Base-by-base conservation (phyloP, 257 asterid genomes). In the Nemophila menziesii region DNA sequence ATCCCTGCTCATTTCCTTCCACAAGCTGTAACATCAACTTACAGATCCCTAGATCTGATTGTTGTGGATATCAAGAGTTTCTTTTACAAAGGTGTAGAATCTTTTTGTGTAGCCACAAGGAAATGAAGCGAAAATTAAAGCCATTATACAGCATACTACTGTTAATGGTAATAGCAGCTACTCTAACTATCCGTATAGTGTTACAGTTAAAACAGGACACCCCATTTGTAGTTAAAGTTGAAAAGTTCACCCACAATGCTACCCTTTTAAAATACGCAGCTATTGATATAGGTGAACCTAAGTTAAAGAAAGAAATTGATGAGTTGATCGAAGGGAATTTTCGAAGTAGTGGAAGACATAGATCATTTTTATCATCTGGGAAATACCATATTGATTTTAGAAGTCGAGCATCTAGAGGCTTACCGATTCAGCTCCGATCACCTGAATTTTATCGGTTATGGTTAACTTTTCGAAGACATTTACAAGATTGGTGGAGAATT, bases 341-440 rank as follows among this genome's bases (percentile, higher is more conserved):
- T 62, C 42, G 74, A 38, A 67, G 48, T 44, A 69, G 82, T 13
- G 82, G 82, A 15, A 68, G 93, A 13, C 92, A 80, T 19, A 70
- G 93, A 33, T 78, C 96, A 4, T 84, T 84, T 52, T 43, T 84
- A 44, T 78, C 98, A 13, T 72, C 96, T 4, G 75, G 83, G 17
- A 84, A 62, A 41, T 69, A 73, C 36, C 74, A 51, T 13, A 48
- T 70, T 39, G 82, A 78, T 50, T 51, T 60, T 20, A 53, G 76
- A 51, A 40, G 70, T 6, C 71, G 77, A 64, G 39, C 92, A 21
- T 62, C 75, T 12, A 61, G 69, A 24, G 87, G 84, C 20, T 49
- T 55, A 11, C 74, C 86, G 4, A 42, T 67, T 55, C 75, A 68
- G 60, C 74, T 74, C 61, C 79, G 74, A 26, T 66, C 95, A 43